Evolutionary conservation across 495 filamentous ascomycete genomes (phyloP), one percentile per base, ranked within the genome.

Genomic region (Hypomontagnella monticulosa): DNA sequence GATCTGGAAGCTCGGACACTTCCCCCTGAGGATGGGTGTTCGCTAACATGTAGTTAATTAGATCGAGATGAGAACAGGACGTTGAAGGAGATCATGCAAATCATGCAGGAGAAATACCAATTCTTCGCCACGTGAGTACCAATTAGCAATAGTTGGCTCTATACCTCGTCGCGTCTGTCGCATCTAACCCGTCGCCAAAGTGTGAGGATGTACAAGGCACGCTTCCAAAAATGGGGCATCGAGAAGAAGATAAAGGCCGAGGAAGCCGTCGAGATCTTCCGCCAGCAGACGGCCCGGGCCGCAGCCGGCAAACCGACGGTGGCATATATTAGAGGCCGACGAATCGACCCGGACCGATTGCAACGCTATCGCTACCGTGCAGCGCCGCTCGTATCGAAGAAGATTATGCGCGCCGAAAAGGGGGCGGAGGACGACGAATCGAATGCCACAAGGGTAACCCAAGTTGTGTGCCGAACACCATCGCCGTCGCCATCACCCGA

Each of bases 191-290:
- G 42, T n/a, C 18, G 30, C 41, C 30, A 49, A 49, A 81, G 78
- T 10, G 49, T 71, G 44, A 75, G 78, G 27, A 81, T 80, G 79
- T 81, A 79, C 66, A 77, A 79, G 32, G 75, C 74, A 4, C 71
- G 78, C 4, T 79, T 80, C 49, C 70, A 75, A 54, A 75, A 78
- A 64, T 81, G 79, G 79, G 68, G 72, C 4, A 72, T 78, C 46
- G 77, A 78, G 57, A 81, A 81, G 68, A 78, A 79, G 56, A 75
- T 76, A 48, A 80, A 78, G 59, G 74, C 70, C 6, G 53, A 61
- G 36, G 78, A 80, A 47, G 75, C 75, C 34, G 65, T 70, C 33
- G 65, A 74, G 63, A 77, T 78, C 61, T 60, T 76, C 14, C 66
- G 68, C 41, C 67, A 74, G 55, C 75, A 74, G 53, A 69, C 50